phyloP scores from a whole-genome alignment of 176 grass and related monocot genomes.

The Chloris gayana region DNA sequence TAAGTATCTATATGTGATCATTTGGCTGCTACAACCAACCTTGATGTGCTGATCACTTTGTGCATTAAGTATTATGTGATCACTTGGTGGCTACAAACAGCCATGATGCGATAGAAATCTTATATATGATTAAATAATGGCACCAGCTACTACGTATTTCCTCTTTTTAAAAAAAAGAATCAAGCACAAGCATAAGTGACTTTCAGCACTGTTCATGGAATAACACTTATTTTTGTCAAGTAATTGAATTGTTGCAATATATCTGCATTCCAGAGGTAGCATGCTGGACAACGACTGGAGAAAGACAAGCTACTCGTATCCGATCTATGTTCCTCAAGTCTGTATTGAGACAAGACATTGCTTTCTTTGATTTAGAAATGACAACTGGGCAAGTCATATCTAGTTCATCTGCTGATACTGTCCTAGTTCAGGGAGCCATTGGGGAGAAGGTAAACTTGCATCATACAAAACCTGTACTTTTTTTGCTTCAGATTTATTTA shows the following conservation, averaged over 20 bases:
- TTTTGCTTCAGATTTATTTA: neutral
- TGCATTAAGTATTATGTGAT: neutral
- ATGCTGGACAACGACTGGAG: slow-evolving; percentile 53
- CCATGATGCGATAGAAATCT: too few species aligned
- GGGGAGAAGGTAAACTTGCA: slow-evolving; percentile 48
- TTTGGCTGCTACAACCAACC: neutral
- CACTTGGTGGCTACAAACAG: neutral
- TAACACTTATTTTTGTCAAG: neutral
- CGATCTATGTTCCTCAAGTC: slow-evolving; percentile 34
- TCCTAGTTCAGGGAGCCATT: slow-evolving; percentile 48
- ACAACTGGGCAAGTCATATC: slow-evolving; percentile 31
- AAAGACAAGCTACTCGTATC: slow-evolving; percentile 37
- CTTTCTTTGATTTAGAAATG: slow-evolving; percentile 44
- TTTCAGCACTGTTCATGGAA: neutral
- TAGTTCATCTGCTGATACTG: slow-evolving; percentile 28
- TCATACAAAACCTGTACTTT: neutral
- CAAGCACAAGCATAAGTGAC: neutral
- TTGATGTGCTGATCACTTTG: neutral
- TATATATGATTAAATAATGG: neutral
- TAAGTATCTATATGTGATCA: neutral
- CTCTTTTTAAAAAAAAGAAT: neutral
- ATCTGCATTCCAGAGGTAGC: slow-evolving; percentile 40
- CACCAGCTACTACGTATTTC: neutral
- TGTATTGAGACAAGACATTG: slow-evolving; percentile 46
- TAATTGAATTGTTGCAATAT: neutral